Percentiles rank a stretch among this genome's conserved stretches.
Conservation (phyloP, 2,329 filamentous ascomycete genomes). For the Aspergillus pseudotamarii region DNA sequence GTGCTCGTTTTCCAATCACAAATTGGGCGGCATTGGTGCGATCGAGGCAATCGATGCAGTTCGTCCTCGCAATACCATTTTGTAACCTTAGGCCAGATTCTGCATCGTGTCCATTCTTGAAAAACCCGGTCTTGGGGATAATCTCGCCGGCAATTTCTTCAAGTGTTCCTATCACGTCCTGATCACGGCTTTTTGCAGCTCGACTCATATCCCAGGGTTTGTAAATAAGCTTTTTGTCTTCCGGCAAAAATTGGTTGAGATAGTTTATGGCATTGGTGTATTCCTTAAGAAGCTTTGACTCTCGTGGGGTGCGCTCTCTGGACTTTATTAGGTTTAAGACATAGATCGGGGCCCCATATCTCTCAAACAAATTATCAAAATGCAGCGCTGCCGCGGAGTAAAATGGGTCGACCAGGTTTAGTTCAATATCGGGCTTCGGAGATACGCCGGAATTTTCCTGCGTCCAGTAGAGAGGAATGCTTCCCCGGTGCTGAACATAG, state of each 20-base stretch:
- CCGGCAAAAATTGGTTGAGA: slow-evolving; percentile 88
- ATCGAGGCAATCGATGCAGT: slow-evolving; percentile 97
- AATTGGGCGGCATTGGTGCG: slow-evolving; percentile 97
- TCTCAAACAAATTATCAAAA: slow-evolving; percentile 90
- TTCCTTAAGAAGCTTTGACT: slow-evolving; percentile 86
- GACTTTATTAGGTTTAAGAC: slow-evolving; percentile 90
- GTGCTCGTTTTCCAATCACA: slow-evolving; percentile 90
- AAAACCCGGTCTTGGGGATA: slow-evolving; percentile 84
- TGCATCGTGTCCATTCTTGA: slow-evolving; percentile 81
- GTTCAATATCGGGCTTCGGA: slow-evolving; percentile 92
- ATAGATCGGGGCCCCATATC: slow-evolving; percentile 91
- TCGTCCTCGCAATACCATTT: slow-evolving; percentile 90
- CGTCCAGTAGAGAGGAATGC: slow-evolving; percentile 96
- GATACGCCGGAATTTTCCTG: slow-evolving; percentile 94
- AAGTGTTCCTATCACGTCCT: slow-evolving; percentile 91
- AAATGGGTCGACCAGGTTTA: slow-evolving; percentile 95
- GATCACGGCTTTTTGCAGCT: slow-evolving; percentile 86
- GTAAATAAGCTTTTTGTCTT: slow-evolving; percentile 83
- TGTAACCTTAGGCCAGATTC: slow-evolving; percentile 71
- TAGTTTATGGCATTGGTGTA: slow-evolving; percentile 87
- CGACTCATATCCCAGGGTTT: slow-evolving; percentile 98
- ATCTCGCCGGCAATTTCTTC: slow-evolving; percentile 89
- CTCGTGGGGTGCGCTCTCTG: slow-evolving; percentile 82
- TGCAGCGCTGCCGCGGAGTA: slow-evolving; percentile 91
- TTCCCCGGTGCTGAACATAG: slow-evolving; percentile 94